Percentiles rank a stretch among this genome's conserved stretches.
These are phyloP conservation scores for Cylindrotheca fusiformis DNA, from an alignment of 108 stramenopile genomes.

Conservation along the genomic window DNA sequence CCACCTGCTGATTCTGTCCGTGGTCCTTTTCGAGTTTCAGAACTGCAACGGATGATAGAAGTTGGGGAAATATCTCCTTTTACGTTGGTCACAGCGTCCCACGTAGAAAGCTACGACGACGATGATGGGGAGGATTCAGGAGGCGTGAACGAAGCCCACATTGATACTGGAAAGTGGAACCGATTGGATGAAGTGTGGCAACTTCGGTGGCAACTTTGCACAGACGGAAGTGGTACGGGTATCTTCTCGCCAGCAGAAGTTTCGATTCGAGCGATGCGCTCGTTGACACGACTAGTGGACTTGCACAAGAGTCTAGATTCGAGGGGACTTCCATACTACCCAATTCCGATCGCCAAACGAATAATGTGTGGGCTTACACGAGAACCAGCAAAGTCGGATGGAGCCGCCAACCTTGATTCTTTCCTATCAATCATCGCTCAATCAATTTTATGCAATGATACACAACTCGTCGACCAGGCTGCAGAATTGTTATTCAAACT, in stretches of 20 bases:
- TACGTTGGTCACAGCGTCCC: conserved; percentile 44
- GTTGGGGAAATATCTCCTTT: conserved; percentile 45
- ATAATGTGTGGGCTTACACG: conserved; percentile 52
- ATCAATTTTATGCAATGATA: conserved; percentile 62
- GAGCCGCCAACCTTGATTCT: conserved; percentile 9
- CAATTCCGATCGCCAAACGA: conserved; percentile 75
- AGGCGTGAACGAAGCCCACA: conserved; percentile 41
- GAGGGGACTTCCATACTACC: conserved; percentile 71
- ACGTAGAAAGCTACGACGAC: conserved; percentile 49
- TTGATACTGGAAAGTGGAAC: conserved; percentile 80
- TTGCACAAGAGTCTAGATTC: conserved; percentile 62
- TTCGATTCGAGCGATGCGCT: conserved; percentile 42
- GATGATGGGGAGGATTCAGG: conserved; percentile 27
- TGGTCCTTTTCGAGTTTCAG: conserved; percentile 69
- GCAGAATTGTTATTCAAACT: conserved; percentile 54
- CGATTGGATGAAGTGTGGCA: conserved; percentile 66
- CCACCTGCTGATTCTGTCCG: conserved; percentile 54
- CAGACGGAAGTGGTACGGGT: conserved; percentile 39
- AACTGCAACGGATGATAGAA: conserved; percentile 50
- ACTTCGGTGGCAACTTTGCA: conserved; percentile 67
- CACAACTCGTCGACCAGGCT: conserved; percentile 54
- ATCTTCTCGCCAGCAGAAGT: conserved; percentile 49
- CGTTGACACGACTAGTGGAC: conserved; percentile 55
- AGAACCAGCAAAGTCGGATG: conserved; percentile 18
- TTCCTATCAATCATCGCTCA: conserved; percentile 56